Conservation (phyloP, 1,284 basidiomycete genomes). For the Cutaneotrichosporon sp. region DNA sequence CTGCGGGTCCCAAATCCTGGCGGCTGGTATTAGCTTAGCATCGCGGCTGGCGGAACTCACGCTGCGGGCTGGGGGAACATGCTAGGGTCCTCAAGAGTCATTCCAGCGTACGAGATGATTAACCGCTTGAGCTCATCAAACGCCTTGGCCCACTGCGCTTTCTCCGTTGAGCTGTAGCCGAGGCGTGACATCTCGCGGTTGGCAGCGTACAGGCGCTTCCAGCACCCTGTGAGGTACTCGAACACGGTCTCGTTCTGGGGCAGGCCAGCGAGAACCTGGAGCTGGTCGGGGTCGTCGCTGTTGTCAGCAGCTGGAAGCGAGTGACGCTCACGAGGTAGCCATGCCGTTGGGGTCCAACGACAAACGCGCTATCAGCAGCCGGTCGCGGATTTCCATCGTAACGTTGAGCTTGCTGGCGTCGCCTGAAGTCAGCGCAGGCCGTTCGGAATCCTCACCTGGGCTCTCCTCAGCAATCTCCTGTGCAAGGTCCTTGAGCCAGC, state of each 20-base stretch:
- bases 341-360: constrained; percentile 74
- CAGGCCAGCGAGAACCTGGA: constrained; percentile 54
- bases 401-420: constrained; percentile 41
- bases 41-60: constrained; percentile 55
- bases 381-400: constrained; percentile 44
- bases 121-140: constrained; percentile 76
- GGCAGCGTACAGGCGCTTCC: constrained; percentile 74
- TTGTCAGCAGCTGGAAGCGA: constrained; percentile 5
- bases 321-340: constrained; percentile 52
- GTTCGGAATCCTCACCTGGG: constrained; percentile 56
- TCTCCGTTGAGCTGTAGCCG: constrained; percentile 66
- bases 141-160: constrained; percentile 62
- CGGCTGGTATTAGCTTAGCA: constrained; percentile 54
- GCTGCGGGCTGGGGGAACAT: constrained; percentile 88
- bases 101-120: constrained; percentile 85
- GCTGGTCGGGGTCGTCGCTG: constrained; percentile 75
- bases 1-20: constrained; percentile 69
- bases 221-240: constrained; percentile 87
- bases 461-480: constrained; percentile 71
- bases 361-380: constrained; percentile 81
- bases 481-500: constrained; percentile 79
- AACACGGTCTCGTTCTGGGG: constrained; percentile 79
- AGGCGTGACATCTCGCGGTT: constrained; percentile 64
- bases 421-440: constrained; percentile 9
- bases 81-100: constrained; percentile 81